A percentile compares a stretch with the other conserved stretches of the same genome.
These are phyloP conservation scores for Neurospora sp. DNA, from an alignment of 495 filamentous ascomycete species.

Conservation along the genomic window DNA sequence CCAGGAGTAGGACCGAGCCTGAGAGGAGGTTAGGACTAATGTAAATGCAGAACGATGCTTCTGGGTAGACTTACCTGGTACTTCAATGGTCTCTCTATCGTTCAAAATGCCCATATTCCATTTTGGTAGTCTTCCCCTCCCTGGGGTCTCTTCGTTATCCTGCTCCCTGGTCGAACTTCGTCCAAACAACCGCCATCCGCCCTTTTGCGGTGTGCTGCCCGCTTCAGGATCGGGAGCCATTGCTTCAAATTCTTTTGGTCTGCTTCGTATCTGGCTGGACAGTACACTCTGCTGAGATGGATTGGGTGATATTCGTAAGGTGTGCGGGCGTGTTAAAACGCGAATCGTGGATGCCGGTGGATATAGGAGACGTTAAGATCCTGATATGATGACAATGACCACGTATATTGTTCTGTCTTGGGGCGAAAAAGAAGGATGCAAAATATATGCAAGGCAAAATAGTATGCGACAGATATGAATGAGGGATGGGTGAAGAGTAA, in stretches of 20 bases:
- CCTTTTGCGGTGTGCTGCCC: background rate
- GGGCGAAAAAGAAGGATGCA: background rate
- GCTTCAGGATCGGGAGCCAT: background rate
- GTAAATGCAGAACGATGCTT: background rate
- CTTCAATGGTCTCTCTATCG: constrained; percentile 75
- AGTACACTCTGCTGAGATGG: background rate
- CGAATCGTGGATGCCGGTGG: background rate
- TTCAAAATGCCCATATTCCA: constrained; percentile 81
- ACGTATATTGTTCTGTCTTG: background rate
- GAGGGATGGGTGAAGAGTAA: background rate
- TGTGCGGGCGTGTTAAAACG: background rate
- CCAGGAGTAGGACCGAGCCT: constrained; percentile 78
- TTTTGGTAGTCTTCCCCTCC: constrained; percentile 22
- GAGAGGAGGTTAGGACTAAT: background rate
- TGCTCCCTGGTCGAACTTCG: constrained; percentile 2
- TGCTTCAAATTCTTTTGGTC: background rate
- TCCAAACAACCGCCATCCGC: constrained; percentile 12
- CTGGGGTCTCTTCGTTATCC: background rate
- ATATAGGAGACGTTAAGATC: background rate
- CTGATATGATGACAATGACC: background rate
- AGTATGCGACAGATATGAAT: background rate
- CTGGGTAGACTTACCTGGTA: constrained; percentile 57
- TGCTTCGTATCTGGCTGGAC: background rate
- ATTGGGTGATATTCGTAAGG: background rate
- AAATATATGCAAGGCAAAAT: background rate